Evolutionary conservation across 495 filamentous ascomycete species (phyloP), one percentile per base, ranked within the genome.

Genomic region (Hyphodiscus hymeniophilus): DNA sequence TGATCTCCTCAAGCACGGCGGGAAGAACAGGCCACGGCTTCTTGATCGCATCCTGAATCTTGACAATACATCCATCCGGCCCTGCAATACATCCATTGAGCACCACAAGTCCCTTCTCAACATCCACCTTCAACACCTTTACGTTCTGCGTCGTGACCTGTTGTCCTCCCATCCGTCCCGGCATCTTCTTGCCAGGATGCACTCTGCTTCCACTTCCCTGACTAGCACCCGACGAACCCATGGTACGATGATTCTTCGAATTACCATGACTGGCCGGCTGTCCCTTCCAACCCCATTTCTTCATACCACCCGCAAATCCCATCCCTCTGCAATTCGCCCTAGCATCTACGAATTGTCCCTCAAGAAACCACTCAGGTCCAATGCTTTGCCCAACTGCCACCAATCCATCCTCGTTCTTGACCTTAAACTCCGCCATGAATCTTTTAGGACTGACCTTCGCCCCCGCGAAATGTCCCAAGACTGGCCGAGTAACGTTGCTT

Each of bases 221-320:
- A 57, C 81, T 81, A 31, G 81, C 86, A 54, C 92, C 92, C 11
- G 78, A 70, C 3, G 86, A 89, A 71, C 92, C 92, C 72, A 95
- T 84, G 2, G 84, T 81, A 59, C 92, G 76, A 71, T 98, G 92
- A 40, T 83, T 87, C 66, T 86, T 76, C 57, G 90, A 95, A 56
- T 89, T 88, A 76, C 92, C 92, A 69, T 98, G 92, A 57, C 83
- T 89, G 43, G 89, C 88, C 53, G 81, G 84, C 70, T 98, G 92
- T 51, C 92, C 92, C 15, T 67, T 56, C 60, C 87, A 97, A 0
- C 89, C 89, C 59, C 88, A 83, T 50, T 85, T 73, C 77, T 98
- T 98, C 91, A 98, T 98, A 47, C 88, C 92, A 74, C 92, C 92
- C 4, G 85, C 87, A 66, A 95, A 97, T 0, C 91, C 92, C 72